Evolutionary conservation across 2,329 filamentous ascomycete species (phyloP).

Genomic region (Microdochium trichocladiopsis): DNA sequence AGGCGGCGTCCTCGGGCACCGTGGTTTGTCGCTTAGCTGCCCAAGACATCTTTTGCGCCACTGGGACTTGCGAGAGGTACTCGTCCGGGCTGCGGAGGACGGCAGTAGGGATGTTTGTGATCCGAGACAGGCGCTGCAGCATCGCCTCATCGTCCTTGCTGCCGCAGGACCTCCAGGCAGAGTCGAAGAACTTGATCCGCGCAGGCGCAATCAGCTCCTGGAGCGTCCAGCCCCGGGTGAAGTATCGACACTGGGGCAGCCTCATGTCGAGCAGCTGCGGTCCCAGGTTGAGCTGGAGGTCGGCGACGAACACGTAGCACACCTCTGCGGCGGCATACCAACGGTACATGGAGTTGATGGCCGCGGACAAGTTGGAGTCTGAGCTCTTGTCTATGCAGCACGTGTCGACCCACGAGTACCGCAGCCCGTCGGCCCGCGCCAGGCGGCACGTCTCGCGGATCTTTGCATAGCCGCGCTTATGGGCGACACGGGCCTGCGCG

Average conservation of each 20-base stretch:
- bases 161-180: background rate
- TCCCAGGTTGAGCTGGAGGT: background rate
- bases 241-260: background rate
- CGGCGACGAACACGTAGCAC: background rate
- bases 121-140: background rate
- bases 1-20: background rate
- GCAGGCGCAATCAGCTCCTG: background rate
- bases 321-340: background rate
- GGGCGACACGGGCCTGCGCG: background rate
- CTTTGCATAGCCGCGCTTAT: background rate
- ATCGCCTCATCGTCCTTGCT: background rate
- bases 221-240: background rate
- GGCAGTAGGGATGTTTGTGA: background rate
- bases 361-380: background rate
- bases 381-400: conserved; percentile 2
- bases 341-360: conserved; percentile 1
- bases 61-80: background rate
- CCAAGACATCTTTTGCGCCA: background rate
- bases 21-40: background rate
- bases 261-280: background rate
- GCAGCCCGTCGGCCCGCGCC: background rate
- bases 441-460: background rate
- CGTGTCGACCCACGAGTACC: conserved; percentile 1
- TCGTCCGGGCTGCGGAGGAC: background rate
- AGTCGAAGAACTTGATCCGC: background rate